Evolutionary conservation across 257 asterid species (phyloP).

Genomic region (Salvia miltiorrhiza): DNA sequence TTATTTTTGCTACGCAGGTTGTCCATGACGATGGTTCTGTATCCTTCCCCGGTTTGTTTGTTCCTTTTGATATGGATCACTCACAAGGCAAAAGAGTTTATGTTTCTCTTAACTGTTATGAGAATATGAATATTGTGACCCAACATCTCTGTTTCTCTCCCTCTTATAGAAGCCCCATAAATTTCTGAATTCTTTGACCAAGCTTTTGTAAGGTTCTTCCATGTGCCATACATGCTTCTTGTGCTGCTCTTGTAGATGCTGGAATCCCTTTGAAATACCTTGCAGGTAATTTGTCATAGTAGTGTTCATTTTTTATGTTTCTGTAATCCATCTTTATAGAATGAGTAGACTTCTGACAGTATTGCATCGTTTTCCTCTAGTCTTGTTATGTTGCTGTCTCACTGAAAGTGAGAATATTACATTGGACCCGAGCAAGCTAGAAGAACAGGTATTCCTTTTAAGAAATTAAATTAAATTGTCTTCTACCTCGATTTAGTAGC

Average conservation of each 20-base stretch:
- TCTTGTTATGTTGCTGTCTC: conserved; percentile 67
- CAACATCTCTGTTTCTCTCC: not conserved
- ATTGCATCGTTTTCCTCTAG: conserved; percentile 38
- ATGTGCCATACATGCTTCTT: conserved; percentile 91
- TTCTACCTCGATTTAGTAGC: too few species aligned
- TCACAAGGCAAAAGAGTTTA: not conserved
- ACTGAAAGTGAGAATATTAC: conserved; percentile 56
- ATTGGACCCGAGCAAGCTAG: conserved; percentile 77
- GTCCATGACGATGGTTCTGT: conserved; percentile 96
- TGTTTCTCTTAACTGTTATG: not conserved
- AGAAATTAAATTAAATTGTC: too few species aligned
- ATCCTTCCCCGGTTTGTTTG: conserved; percentile 46
- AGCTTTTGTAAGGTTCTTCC: conserved; percentile 70
- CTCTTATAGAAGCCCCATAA: conserved; percentile 9
- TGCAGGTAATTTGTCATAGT: conserved; percentile 48
- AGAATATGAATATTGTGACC: not conserved
- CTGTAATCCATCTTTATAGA: not conserved
- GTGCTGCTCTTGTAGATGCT: conserved; percentile 93
- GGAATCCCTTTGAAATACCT: conserved; percentile 85
- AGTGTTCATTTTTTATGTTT: not conserved
- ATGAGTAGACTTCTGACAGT: conserved; percentile 12
- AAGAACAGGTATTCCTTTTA: conserved; percentile 74
- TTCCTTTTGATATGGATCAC: not conserved
- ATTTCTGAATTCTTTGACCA: conserved; percentile 54
- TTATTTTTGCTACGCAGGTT: conserved; percentile 49